These are phyloP conservation scores for Emergomyces pasteurianus DNA, from an alignment of 2,329 filamentous ascomycete species.

Conservation along the genomic window DNA sequence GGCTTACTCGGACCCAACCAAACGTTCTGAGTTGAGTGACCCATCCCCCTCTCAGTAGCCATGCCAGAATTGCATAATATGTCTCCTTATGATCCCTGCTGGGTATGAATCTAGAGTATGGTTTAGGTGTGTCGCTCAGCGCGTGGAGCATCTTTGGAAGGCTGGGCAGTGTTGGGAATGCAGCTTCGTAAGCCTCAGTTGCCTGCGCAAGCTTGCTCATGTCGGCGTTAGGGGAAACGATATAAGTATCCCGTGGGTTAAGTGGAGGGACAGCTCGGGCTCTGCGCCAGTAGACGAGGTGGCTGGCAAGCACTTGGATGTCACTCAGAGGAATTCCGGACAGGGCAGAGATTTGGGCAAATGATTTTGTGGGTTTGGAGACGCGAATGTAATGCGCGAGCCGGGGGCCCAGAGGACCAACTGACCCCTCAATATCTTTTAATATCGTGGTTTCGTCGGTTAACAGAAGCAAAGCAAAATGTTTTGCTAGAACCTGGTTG, in stretches of 20 bases:
- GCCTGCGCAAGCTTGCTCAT: conserved; percentile 58
- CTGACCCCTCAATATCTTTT: conserved; percentile 53
- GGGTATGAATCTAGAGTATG: conserved; percentile 74
- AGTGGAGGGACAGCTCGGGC: conserved; percentile 85
- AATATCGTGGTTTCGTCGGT: conserved; percentile 74
- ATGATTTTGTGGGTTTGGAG: conserved; percentile 51
- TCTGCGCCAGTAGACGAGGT: conserved; percentile 92
- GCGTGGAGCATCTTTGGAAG: conserved; percentile 79
- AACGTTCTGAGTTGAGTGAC: conserved; percentile 88
- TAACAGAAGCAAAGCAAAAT: conserved; percentile 75
- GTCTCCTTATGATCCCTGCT: conserved; percentile 75
- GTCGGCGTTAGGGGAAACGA: conserved; percentile 82
- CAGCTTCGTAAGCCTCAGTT: conserved; percentile 57
- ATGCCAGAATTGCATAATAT: conserved; percentile 85
- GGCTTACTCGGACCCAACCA: conserved; percentile 73
- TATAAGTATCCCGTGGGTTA: conserved; percentile 79
- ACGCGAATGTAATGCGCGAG: conserved; percentile 61
- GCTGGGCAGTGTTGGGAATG: conserved; percentile 72
- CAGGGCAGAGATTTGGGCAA: conserved; percentile 54
- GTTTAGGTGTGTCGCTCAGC: conserved; percentile 66
- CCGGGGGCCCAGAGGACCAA: conserved; percentile 61
- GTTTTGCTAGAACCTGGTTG: conserved; percentile 57
- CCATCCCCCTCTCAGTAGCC: conserved; percentile 86
- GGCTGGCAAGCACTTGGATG: conserved; percentile 76
- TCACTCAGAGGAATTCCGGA: conserved; percentile 62